Evolutionary conservation across 345 rosid species (phyloP), one percentile per base, ranked within the genome.

Genomic region (Boechera divaricarpa): DNA sequence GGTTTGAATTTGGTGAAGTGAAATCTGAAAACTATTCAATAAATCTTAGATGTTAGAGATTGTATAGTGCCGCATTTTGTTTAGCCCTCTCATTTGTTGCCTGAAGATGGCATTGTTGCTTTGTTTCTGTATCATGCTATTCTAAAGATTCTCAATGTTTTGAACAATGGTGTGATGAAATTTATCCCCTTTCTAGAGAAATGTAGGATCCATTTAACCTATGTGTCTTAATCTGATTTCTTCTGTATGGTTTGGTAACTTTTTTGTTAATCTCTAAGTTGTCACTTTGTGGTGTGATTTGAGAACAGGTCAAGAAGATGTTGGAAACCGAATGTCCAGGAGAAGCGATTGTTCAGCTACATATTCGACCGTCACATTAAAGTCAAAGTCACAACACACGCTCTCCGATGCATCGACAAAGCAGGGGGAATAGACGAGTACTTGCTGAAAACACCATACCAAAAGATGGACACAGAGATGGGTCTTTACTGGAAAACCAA

Each of bases 401-500:
- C 99, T 31, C 87, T 92, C 12, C 98, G 99, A 39, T 95, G 97
- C 92, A 88, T 95, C 16, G 99, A 95, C 84, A 95, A 92, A 83
- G 98, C 90, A 49, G 99, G 97, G 54, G 99, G 99, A 21, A 85
- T 92, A n/a, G 99, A 95, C 48, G 99, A 95, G 85, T 95, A 95
- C 81, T 79, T 95, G 72, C 86, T 95, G 32, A 92, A 87, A 80
- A 92, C 98, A 70, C 99, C 99, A 4, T 95, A 92, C 83, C 87
- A 90, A 15, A 92, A 92, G 82, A 92, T 95, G 98, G 93, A 92
- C 82, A 88, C 98, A 3, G 97, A 92, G 77, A 84, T 88, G 86
- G 98, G 98, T 63, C 86, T 95, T 15, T 83, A 70, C 67, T 95
- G 98, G 99, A 95, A 95, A 83, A 74, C 96, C 52, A 92, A 92